Evolutionary conservation across 768 basidiomycete genomes (phyloP), one percentile per base, ranked within the genome.

Genomic region (Auricularia auricula-judae): DNA sequence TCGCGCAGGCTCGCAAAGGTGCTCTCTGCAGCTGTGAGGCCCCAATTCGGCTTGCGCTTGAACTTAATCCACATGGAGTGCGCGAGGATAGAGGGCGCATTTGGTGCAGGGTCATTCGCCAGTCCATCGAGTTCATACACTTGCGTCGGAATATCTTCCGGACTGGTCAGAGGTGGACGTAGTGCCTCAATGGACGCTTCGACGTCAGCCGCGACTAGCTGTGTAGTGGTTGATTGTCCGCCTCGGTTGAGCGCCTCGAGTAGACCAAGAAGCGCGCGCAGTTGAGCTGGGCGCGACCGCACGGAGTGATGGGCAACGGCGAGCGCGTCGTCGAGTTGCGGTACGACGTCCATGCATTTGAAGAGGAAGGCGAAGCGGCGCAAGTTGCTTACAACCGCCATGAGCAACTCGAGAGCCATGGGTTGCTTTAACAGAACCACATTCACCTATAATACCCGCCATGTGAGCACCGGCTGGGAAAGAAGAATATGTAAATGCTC

Each of bases 51-150:
- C 0, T 88, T 83, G 16, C 82, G 83, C 53, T 87, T 84, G 68
- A 91, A 91, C 71, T 89, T 88, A 73, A 89, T 88, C 91, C 91
- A 93, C 14, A 93, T 77, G 58, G 82, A 81, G 68, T 87, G 88
- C 0, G 89, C 90, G 23, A 93, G 82, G 59, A 82, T 80, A 2
- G 64, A 82, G 23, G 76, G 69, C 33, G 76, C 73, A 33, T 81
- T 80, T 1, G 92, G 79, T 69, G 85, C 79, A 42, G 77, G 78
- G 4, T 81, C 82, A 60, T 81, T 78, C 66, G 91, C 88, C 65
- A 90, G 81, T 68, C 86, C 83, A 42, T 86, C 75, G 42, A 92
- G 73, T 42, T 89, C 74, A 29, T 79, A 78, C 18, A 89, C 73
- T 21, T 91, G 75, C 3, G 81, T 77, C 36, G 86, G 84, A 61